Conservation (phyloP, 1,284 basidiomycete genomes). For the Puccinia brachypodii region DNA sequence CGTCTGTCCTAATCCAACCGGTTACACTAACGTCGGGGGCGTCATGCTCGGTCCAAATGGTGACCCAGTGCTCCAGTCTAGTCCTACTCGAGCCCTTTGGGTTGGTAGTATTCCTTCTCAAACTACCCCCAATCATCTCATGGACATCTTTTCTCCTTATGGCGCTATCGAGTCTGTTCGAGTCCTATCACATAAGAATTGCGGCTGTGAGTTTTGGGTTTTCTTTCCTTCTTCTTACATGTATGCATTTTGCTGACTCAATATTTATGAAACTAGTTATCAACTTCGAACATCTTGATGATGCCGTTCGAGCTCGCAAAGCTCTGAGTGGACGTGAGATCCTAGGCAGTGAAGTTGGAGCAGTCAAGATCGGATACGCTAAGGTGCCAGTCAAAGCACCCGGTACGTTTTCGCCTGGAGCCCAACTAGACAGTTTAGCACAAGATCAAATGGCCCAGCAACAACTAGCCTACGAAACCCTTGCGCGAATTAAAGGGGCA, state of each 20-base stretch:
- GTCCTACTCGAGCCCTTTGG: slow-evolving; percentile 90
- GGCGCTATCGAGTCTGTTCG: slow-evolving; percentile 95
- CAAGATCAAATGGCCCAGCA: slow-evolving; percentile 59
- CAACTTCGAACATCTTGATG: slow-evolving; percentile 95
- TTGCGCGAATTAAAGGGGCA: slow-evolving; percentile 79
- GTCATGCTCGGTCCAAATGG: slow-evolving; percentile 32
- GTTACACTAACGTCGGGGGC: slow-evolving; percentile 34
- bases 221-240: slow-evolving; percentile 13
- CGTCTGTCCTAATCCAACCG: slow-evolving; percentile 22
- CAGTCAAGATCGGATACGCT: slow-evolving; percentile 93
- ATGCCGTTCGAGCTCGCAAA: slow-evolving; percentile 90
- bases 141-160: slow-evolving; percentile 87
- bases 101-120: slow-evolving; percentile 91
- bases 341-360: slow-evolving; percentile 88
- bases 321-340: slow-evolving; percentile 92
- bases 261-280: slow-evolving; percentile 61
- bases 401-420: slow-evolving; percentile 50
- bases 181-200: slow-evolving; percentile 94
- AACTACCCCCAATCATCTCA: slow-evolving; percentile 84
- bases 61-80: slow-evolving; percentile 58
- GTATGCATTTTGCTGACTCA: too few relatives aligned
- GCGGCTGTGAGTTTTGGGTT: slow-evolving; percentile 69
- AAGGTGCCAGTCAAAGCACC: slow-evolving; percentile 78
- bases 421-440: slow-evolving; percentile 51
- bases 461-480: slow-evolving; percentile 64